Conservation (phyloP, 768 basidiomycete species). For the Obba rivulosa region DNA sequence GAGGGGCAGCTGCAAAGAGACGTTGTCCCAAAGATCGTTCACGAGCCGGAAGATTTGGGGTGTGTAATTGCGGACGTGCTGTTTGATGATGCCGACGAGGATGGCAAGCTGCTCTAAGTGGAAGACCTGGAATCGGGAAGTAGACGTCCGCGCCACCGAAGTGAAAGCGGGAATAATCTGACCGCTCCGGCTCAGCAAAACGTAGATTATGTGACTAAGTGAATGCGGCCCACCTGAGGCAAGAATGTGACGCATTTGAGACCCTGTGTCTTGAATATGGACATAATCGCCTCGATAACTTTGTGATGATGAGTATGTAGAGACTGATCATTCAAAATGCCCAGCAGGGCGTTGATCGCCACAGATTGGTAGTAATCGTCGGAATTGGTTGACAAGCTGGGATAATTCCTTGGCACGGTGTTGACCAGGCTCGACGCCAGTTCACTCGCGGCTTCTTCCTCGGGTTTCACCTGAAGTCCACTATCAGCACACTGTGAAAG, state of each 20-base stretch:
- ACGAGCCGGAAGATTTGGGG: slow-evolving; percentile 80
- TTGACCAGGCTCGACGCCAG: slow-evolving; percentile 35
- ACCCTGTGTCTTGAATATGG: slow-evolving; percentile 97
- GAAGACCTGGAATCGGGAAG: slow-evolving; percentile 83
- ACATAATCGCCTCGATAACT: slow-evolving; percentile 97
- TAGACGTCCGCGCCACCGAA: slow-evolving; percentile 74
- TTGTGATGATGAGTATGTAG: slow-evolving; percentile 84
- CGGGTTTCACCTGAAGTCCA: slow-evolving; percentile 45
- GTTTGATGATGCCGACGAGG: slow-evolving; percentile 93
- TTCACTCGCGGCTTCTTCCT: slow-evolving; percentile 58
- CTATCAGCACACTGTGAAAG: not conserved
- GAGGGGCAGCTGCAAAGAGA: slow-evolving; percentile 80
- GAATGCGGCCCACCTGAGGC: slow-evolving; percentile 58
- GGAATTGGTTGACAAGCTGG: slow-evolving; percentile 55
- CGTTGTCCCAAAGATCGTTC: slow-evolving; percentile 86
- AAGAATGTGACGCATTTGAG: slow-evolving; percentile 94
- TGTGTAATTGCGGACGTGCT: slow-evolving; percentile 91
- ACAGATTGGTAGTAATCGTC: slow-evolving; percentile 98
- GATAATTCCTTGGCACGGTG: slow-evolving; percentile 64
- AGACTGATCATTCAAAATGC: slow-evolving; percentile 85
- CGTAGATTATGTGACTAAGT: too few species aligned
- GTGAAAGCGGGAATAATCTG: slow-evolving; percentile 96
- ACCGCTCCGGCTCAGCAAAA: too few species aligned
- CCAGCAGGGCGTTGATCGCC: slow-evolving; percentile 82
- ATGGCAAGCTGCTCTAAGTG: slow-evolving; percentile 95